These are phyloP conservation scores for Mortierella sp. DNA, from an alignment of 371 early-diverging fungal species.

Conservation along the genomic window DNA sequence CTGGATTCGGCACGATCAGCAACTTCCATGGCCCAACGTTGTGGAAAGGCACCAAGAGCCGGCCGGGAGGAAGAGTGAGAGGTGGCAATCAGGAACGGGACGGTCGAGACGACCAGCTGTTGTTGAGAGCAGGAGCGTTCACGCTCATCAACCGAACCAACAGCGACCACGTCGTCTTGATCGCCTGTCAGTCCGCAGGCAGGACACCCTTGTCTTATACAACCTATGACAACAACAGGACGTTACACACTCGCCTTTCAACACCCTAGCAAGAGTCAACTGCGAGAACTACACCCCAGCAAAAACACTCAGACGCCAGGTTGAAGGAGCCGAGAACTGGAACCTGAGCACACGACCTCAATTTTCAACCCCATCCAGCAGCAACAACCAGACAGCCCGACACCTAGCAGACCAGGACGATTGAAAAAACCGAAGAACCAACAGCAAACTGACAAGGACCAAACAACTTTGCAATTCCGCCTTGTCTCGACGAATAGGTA, in stretches of 20 bases:
- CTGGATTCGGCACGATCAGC: slow-evolving; percentile 4
- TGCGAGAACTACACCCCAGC: background rate
- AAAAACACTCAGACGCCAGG: background rate
- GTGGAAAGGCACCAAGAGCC: background rate
- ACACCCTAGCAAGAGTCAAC: background rate
- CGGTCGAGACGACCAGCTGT: background rate
- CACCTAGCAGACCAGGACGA: background rate
- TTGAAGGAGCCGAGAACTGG: background rate
- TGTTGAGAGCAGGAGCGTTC: background rate
- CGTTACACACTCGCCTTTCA: background rate
- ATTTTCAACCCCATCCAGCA: background rate
- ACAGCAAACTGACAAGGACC: slow-evolving; percentile 1
- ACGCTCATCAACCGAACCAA: background rate
- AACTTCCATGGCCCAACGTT: background rate
- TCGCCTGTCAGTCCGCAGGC: background rate
- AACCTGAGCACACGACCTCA: background rate
- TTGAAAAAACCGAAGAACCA: background rate
- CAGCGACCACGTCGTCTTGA: background rate
- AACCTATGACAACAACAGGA: background rate
- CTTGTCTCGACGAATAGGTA: slow-evolving; percentile 66
- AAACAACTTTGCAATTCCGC: background rate
- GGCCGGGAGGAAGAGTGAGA: background rate
- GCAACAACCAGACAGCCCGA: background rate
- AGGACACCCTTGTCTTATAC: background rate
- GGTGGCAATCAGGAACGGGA: background rate